Base-by-base conservation (phyloP, 176 grass and related monocot genomes). In the Calamus simplicifolius region DNA sequence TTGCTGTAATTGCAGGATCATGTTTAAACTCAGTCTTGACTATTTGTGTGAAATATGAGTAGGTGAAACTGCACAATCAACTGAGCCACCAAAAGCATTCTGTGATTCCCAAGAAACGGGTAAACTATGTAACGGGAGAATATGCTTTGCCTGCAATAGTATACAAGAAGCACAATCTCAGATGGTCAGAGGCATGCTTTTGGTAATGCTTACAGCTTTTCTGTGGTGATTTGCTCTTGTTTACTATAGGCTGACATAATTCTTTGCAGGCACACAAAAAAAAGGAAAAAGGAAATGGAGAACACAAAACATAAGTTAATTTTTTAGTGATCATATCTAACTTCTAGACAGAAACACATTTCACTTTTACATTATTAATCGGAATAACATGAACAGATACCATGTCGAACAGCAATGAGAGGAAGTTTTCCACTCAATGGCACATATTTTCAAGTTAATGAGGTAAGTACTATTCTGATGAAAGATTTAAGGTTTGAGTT, bases 371-470 rank as follows among this genome's bases (percentile, higher is more conserved):
- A 12, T 12, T 43, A 13, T 43, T 43, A 43, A 43, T 43, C 35
- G 12, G 12, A 3, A 43, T 12, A 60, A 25, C 52, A 63, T 74
- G 17, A 72, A 69, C 69, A 98, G 93, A 71, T 98, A 78, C 93
- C 92, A 28, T 97, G 92, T 64, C 77, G 92, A 82, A 97, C 92
- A 69, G 92, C 92, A 72, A 91, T 88, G 81, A 82, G 79, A 48
- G 92, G 92, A 38, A 97, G 87, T 72, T 97, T 97, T 75, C 92
- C 92, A 43, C 92, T 97, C 54, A 97, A 97, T 50, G 92, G 92
- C 28, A 97, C 92, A 52, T 97, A 97, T 68, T 97, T 97, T 75
- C 92, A 97, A 79, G 86, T 97, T 79, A 97, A 97, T 52, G 92
- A 97, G 83, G 92, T 97, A 71, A 51, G 53, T 48, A 30, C 16